Evolutionary conservation across 768 basidiomycete genomes (phyloP).

Genomic region (Lactarius indigo): DNA sequence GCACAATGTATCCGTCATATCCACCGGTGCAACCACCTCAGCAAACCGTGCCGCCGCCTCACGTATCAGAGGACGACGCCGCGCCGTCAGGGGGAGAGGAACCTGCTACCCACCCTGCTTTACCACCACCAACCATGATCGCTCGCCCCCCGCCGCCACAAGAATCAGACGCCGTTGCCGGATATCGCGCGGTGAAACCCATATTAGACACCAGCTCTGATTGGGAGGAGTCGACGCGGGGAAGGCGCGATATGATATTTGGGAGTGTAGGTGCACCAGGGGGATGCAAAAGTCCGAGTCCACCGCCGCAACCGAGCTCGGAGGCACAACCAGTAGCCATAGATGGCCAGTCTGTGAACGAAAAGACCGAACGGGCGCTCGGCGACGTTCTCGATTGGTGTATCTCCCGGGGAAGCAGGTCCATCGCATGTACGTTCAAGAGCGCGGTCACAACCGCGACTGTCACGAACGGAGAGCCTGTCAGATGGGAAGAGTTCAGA

Average conservation of each 20-base stretch:
- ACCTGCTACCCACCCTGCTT: slow-evolving; percentile 13
- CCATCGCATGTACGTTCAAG: slow-evolving; percentile 32
- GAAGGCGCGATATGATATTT: slow-evolving; percentile 23
- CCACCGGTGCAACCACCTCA: slow-evolving; percentile 18
- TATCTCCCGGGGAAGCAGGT: slow-evolving; percentile 38
- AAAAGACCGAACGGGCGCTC: slow-evolving; percentile 33
- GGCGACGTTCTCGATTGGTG: slow-evolving; percentile 44
- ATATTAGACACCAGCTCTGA: slow-evolving; percentile 6
- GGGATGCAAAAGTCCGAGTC: slow-evolving; percentile 28
- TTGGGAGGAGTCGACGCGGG: slow-evolving; percentile 9
- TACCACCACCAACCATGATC: slow-evolving; percentile 34
- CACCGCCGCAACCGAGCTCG: slow-evolving; percentile 16
- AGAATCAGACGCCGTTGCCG: slow-evolving; percentile 36
- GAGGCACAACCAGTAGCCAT: slow-evolving; percentile 6
- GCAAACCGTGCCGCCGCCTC: slow-evolving; percentile 2
- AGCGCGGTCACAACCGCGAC: slow-evolving; percentile 30
- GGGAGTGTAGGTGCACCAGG: slow-evolving; percentile 22
- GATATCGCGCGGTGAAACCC: slow-evolving; percentile 33
- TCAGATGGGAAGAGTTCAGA: slow-evolving; percentile 6
- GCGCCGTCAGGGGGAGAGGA: slow-evolving; percentile 10
- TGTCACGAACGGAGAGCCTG: slow-evolving; percentile 1
- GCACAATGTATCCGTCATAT: slow-evolving; percentile 15
- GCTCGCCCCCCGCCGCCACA: slow-evolving; percentile 34
- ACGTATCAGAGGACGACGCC: slow-evolving; percentile 4
- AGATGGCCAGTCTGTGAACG: slow-evolving; percentile 1